Conservation (phyloP, 495 filamentous ascomycete genomes). For the Penicillium angulare region DNA sequence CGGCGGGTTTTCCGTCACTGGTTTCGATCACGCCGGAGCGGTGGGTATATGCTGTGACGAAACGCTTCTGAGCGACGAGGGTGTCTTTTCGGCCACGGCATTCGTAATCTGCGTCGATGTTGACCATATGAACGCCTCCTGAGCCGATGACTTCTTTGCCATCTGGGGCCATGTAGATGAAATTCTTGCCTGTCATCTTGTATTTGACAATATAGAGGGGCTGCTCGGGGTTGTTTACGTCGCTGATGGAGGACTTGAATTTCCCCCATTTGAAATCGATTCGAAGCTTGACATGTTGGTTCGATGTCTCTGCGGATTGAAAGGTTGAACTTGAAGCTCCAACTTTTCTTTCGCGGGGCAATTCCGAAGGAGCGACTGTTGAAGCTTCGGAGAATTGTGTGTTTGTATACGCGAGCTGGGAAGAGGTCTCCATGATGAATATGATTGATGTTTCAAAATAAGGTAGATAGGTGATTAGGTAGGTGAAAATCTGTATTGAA, state of each 20-base stretch:
- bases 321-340: background rate
- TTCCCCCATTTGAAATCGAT: conserved; percentile 30
- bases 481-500: too few species aligned
- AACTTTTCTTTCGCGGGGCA: background rate
- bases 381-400: background rate
- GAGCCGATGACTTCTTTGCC: conserved; percentile 20
- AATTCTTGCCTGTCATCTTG: conserved; percentile 6
- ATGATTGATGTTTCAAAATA: background rate
- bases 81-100: conserved; percentile 21
- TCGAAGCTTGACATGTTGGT: conserved; percentile 10
- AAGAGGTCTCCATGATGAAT: background rate
- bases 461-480: background rate
- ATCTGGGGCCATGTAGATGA: conserved; percentile 1
- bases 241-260: conserved; percentile 20
- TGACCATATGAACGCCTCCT: conserved; percentile 22
- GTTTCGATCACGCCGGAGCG: conserved; percentile 22
- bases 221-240: conserved; percentile 5
- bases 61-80: conserved; percentile 30
- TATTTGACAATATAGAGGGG: conserved; percentile 24
- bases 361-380: background rate
- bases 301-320: background rate
- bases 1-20: conserved; percentile 15
- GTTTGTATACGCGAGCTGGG: background rate
- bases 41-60: conserved; percentile 31
- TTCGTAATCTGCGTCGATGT: conserved; percentile 30